Base-by-base conservation (phyloP, 1,139 yeast species). In the Debaryomyces fabryi region DNA sequence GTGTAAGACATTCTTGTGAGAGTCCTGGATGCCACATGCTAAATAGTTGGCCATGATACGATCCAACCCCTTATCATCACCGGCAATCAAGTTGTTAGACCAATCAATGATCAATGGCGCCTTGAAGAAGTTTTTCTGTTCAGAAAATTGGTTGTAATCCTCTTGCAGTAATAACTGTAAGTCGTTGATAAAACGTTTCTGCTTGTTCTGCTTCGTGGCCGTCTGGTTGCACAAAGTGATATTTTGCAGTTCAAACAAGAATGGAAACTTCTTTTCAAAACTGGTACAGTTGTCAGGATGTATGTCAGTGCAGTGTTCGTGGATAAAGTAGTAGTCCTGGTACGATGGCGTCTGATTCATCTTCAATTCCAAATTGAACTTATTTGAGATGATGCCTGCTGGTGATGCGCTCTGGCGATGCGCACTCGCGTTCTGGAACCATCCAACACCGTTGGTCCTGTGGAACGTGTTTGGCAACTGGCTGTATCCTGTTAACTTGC, bases 71-170 rank as follows among this genome's bases (percentile, higher is more conserved):
- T 64, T 60, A 45, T 72, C 76, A 55, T 79, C 79, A 49, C 76
- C 74, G 3, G 87, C 87, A 49, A 82, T 67, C 58, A 76, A 63
- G 46, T 70, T 64, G 59, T 81, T 75, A 47, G 75, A 76, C 76
- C 82, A 80, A 65, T 83, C 88, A 45, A 83, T 81, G 34, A 82
- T 71, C 51, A 83, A 68, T 0, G 85, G 87, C 5, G 78, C 65
- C 33, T 42, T 38, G 33, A 27, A 23, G 10, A 45, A 48, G 34
- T 24, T 42, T 23, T 12, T n/a, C 21, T 30, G 29, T n/a, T 21
- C 27, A 1, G 35, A 39, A 36, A 60, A 47, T 42, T 48, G 46
- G 16, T 56, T 54, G 48, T 64, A 71, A 39, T 67, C 64, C 23
- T 51, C 42, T 40, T 57, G 52, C 18, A 53, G 51, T 40, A 63